Base-by-base conservation (phyloP, 495 filamentous ascomycete species). In the Trichoderma reesei region DNA sequence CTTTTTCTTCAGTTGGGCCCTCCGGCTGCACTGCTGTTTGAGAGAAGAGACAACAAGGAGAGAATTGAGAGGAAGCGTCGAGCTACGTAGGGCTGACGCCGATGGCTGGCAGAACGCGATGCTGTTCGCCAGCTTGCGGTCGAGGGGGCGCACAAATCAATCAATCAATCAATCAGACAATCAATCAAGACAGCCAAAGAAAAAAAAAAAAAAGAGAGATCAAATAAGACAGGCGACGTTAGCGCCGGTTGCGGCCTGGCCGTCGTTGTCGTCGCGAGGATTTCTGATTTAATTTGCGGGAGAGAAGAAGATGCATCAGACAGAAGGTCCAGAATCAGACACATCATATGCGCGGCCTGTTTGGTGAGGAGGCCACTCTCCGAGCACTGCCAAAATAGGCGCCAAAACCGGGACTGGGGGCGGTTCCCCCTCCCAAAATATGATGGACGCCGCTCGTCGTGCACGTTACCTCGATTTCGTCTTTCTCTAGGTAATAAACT, bases 271-370 rank as follows among this genome's bases (percentile, higher is more conserved):
- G 26, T 56, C 51, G 51, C 51, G 51, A 56, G 13, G 34, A 7
- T 56, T 56, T 11, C 41, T 14, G 41, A 44, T n/a, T n/a, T n/a
- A 46, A 46, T 46, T 46, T 46, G 42, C 42, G 16, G 51, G 20
- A 56, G 11, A 56, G 31, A 56, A 56, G 34, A 34, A 7, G 34
- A n/a, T n/a, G n/a, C n/a, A n/a, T n/a, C n/a, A n/a, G n/a, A n/a
- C n/a, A n/a, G n/a, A n/a, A n/a, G n/a, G n/a, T n/a, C 34, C 20
- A 56, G 51, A 56, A 56, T 56, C 51, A 56, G 51, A 56, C 51
- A 56, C 51, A 56, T 56, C 51, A 56, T 33, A 56, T 56, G 51
- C 34, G 31, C 51, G 10, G 51, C 16, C 46, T n/a, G n/a, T 46
- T 46, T 56, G 20, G 20, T 56, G 51, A 31, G 31, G 51, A 56